Conservation (phyloP, 257 asterid genomes). For the Solanum virginianum region DNA sequence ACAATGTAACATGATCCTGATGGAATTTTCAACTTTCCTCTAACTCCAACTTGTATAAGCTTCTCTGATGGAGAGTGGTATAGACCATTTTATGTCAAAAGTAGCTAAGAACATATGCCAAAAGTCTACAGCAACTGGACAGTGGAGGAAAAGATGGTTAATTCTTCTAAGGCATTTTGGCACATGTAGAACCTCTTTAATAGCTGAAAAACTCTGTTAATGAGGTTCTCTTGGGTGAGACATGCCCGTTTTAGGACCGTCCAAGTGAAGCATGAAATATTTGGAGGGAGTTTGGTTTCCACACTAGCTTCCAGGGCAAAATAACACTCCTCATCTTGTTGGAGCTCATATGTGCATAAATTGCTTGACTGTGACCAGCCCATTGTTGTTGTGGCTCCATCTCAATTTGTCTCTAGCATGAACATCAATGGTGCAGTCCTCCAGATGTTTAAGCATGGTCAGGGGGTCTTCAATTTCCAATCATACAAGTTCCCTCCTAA, state of each 20-base stretch:
- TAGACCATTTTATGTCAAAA: not conserved
- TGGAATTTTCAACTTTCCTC: not conserved
- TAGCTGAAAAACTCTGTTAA: not conserved
- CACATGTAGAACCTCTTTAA: not conserved
- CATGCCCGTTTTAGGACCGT: not conserved
- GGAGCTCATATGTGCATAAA: not conserved
- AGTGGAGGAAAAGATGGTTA: not conserved
- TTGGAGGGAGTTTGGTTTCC: not conserved
- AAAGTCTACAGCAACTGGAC: not conserved
- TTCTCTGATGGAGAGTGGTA: not conserved
- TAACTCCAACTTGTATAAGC: not conserved
- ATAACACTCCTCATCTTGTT: not conserved
- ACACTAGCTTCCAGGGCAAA: not conserved
- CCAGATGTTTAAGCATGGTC: not conserved
- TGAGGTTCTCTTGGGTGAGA: not conserved
- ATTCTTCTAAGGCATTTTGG: not conserved
- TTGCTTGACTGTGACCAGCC: not conserved
- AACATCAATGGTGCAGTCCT: not conserved
- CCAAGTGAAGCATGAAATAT: not conserved
- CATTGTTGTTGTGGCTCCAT: not conserved
- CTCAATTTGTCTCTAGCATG: not conserved
- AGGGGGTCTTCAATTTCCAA: not conserved
- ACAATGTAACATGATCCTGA: not conserved
- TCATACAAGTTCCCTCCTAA: not conserved
- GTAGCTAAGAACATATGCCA: not conserved